Evolutionary conservation across 2,329 filamentous ascomycete species (phyloP).

Genomic region (Penicillium olsonii): DNA sequence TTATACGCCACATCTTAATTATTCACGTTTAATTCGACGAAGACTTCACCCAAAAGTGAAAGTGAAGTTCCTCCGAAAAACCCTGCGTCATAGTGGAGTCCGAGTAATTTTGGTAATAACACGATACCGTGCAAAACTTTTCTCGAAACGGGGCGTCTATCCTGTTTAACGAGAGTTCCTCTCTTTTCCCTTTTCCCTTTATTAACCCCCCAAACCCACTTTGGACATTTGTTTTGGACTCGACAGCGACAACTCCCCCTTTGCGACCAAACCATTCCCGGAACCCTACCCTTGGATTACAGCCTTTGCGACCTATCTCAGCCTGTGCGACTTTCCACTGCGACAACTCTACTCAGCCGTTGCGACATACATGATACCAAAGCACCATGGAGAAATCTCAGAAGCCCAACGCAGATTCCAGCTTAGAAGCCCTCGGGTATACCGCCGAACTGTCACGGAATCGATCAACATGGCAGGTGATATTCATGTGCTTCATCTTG

Average conservation of each 20-base stretch:
- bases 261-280: no score
- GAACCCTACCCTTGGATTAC: no score
- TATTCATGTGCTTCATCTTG: constrained; percentile 59
- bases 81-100: neutral
- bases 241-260: no score
- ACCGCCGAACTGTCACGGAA: constrained; percentile 63
- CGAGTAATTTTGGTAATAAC: neutral
- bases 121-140: neutral
- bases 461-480: constrained; percentile 43
- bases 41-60: no score
- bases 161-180: neutral
- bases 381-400: neutral
- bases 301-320: no score
- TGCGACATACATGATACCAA: neutral
- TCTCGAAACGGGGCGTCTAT: neutral
- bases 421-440: constrained; percentile 58
- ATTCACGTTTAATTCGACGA: no score
- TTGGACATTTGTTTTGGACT: no score
- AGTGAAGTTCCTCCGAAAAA: neutral
- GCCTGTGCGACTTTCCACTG: neutral
- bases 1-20: neutral
- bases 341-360: neutral
- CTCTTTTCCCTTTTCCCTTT: neutral
- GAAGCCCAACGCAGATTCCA: constrained; percentile 20
- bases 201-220: neutral